Percentiles rank a stretch among this genome's conserved stretches.
These are phyloP conservation scores for Aspergillus brasiliensis DNA, from an alignment of 2,329 filamentous ascomycete species.

Conservation along the genomic window DNA sequence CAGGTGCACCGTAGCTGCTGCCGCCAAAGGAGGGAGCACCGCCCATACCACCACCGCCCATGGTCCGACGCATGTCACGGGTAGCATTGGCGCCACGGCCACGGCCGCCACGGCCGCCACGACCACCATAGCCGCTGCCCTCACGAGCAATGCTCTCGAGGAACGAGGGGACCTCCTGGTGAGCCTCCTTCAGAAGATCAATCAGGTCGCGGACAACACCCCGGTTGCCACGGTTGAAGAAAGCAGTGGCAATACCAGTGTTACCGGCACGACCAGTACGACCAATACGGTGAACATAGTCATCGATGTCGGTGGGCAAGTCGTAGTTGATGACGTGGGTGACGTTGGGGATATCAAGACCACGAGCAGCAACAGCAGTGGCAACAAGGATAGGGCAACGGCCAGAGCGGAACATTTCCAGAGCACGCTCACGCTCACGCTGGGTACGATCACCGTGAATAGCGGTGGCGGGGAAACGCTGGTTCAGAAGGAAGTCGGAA, in stretches of 20 bases:
- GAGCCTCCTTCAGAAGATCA: slow-evolving; percentile 97
- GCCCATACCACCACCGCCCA: slow-evolving; percentile 48
- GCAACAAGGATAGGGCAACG: slow-evolving; percentile 96
- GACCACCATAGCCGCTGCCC: slow-evolving; percentile 76
- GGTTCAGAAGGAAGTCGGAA: slow-evolving; percentile 97
- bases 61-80: slow-evolving; percentile 90
- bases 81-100: slow-evolving; percentile 65
- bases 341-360: slow-evolving; percentile 93
- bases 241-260: slow-evolving; percentile 95
- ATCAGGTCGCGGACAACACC: slow-evolving; percentile 95
- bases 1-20: slow-evolving; percentile 34
- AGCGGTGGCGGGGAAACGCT: slow-evolving; percentile 95
- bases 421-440: slow-evolving; percentile 94
- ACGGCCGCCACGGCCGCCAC: slow-evolving; percentile 72
- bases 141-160: slow-evolving; percentile 97
- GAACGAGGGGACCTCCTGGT: slow-evolving; percentile 93
- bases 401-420: slow-evolving; percentile 96
- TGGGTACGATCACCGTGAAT: slow-evolving; percentile 99
- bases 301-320: slow-evolving; percentile 96
- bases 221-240: slow-evolving; percentile 99
- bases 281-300: slow-evolving; percentile 99
- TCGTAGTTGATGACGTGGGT: slow-evolving; percentile 99
- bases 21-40: slow-evolving; percentile 40
- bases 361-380: slow-evolving; percentile 89
- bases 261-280: slow-evolving; percentile 99